Base-by-base conservation (phyloP, 1,139 yeast species). In the Williopsis jadinii region DNA sequence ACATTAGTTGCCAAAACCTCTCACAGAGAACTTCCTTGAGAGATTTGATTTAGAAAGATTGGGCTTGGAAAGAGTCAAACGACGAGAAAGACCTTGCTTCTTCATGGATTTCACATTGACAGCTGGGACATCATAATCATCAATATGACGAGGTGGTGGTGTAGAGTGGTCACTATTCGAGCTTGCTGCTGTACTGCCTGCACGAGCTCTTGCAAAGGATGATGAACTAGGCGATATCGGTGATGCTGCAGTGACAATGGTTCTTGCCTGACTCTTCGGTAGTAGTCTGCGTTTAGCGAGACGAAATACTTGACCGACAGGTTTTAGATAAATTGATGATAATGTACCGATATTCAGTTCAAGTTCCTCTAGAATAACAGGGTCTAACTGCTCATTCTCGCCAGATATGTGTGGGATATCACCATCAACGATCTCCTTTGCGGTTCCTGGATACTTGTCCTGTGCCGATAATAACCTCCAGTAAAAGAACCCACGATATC, bases 401-500 rank as follows among this genome's bases (percentile, higher is more conserved):
- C 80, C 67, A 10, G 79, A 71, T 11, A 90, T 84, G 1, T 70
- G 63, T 0, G 95, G 95, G 34, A 78, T 59, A 2, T 68, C 66
- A 24, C 79, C 78, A 50, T 80, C 69, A 8, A 87, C 71, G 13
- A 88, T 71, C 36, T 71, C 69, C 49, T 75, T 74, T 0, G 65
- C 60, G 2, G 54, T 48, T 3, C 52, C 55, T 1, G 60, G 60
- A 65, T 41, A 64, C 44, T 59, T 68, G 51, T 65, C 59, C 35
- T 68, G 68, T 0, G 79, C 59, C 0, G 94, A 77, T 9, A 90
- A 64, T 28, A 88, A 60, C 41, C 95, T 70, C 95, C 95, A 85
- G 60, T 90, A 90, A 64, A 87, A 79, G 56, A 69, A 84, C 0
- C 94, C 96, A 36, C 96, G 65, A 51, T 86, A 95, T 48, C 97